Evolutionary conservation across 108 stramenopile species (phyloP), one percentile per base, ranked within the genome.

Genomic region (Nitzschia sp.): DNA sequence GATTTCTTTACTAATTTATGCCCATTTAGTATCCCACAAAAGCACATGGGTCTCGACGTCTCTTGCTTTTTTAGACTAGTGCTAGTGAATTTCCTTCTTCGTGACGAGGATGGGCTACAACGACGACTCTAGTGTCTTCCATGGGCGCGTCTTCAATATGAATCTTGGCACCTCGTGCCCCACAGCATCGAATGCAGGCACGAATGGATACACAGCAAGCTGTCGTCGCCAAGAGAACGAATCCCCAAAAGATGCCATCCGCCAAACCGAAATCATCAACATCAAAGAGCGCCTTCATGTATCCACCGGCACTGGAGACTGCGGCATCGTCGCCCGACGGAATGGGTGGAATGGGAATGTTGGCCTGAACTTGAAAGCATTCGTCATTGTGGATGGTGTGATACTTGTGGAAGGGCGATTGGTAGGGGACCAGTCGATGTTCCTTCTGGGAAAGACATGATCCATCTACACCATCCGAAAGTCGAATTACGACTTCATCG

Each of bases 381-480:
- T 52, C 66, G 4, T 55, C 31, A 41, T 44, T 61, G 27, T 56
- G 65, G 3, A 66, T 59, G 4, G 58, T 73, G n/a, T 19, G 23
- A 36, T 38, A 53, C 25, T 31, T 19, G 19, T 8, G 15, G 11
- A 9, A 23, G 23, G 22, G 34, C 47, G 25, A 22, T 15, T 34
- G 28, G 2, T 25, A 41, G 30, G 35, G 33, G 2, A 31, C 50
- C 47, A 15, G 32, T 46, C 29, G 21, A 30, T 67, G 73, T 27
- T 62, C 66, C 2, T 61, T 29, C 19, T 64, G 56, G 6, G 29
- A 17, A 17, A 68, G 23, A 33, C 73, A 75, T 13, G 19, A 53
- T 4, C 73, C 66, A 26, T 48, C 66, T 19, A 23, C 63, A 1
- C 73, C 73, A 53, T 75, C 73, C 34, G 30, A 68, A 0, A 75